Percentiles rank a stretch among this genome's conserved stretches.
These are phyloP conservation scores for Ogataea minuta DNA, from an alignment of 805 yeast species.

Conservation along the genomic window DNA sequence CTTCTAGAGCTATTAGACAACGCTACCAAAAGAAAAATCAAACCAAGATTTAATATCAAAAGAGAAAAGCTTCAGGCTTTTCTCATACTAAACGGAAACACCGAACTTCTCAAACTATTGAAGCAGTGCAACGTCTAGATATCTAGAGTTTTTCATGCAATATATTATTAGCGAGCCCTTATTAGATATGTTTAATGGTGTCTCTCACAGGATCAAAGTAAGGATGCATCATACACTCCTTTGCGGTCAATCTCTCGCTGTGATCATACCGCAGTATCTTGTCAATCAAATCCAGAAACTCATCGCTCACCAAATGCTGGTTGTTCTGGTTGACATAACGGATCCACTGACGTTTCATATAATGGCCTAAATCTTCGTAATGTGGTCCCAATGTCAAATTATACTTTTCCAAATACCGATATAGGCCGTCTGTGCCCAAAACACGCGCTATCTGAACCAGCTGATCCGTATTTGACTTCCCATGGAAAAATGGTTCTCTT, in stretches of 20 bases:
- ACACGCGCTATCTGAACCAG: constrained; percentile 85
- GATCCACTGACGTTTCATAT: constrained; percentile 84
- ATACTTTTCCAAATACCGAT: constrained; percentile 67
- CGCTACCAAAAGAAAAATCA: constrained; percentile 5
- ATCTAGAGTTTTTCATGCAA: neutral
- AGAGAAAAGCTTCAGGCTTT: constrained; percentile 17
- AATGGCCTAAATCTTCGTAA: constrained; percentile 72
- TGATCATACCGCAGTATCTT: constrained; percentile 81
- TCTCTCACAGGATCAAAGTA: constrained; percentile 36
- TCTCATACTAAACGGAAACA: constrained; percentile 18
- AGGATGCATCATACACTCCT: constrained; percentile 78
- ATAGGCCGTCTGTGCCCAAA: constrained; percentile 79
- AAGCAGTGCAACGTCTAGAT: constrained; percentile 6
- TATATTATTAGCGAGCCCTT: neutral
- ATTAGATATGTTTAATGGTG: constrained; percentile 2
- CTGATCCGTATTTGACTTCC: constrained; percentile 88
- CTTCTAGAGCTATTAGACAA: constrained; percentile 6
- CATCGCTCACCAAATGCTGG: constrained; percentile 62
- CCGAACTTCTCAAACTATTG: constrained; percentile 13
- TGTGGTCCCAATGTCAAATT: constrained; percentile 68
- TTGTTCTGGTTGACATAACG: constrained; percentile 71
- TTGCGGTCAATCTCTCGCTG: constrained; percentile 82
- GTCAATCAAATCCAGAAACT: constrained; percentile 79
- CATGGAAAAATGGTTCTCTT: constrained; percentile 90
- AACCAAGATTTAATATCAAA: constrained; percentile 2